Percentiles rank a stretch among this genome's conserved stretches.
These are phyloP conservation scores for Nigrograna mackinnonii DNA, from an alignment of 2,329 filamentous ascomycete genomes.

Conservation along the genomic window DNA sequence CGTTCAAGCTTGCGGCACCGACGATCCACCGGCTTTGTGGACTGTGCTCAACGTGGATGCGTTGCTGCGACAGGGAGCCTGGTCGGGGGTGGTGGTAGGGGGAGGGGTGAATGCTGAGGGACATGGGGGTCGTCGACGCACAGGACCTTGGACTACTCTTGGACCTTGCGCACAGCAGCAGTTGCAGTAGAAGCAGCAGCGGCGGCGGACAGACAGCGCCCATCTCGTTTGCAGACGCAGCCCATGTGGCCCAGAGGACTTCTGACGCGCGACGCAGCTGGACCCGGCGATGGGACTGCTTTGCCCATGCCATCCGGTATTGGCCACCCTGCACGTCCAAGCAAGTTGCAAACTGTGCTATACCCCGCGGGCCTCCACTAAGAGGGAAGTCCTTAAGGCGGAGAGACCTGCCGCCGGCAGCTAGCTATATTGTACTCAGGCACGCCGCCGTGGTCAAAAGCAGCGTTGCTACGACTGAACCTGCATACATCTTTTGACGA, in stretches of 20 bases:
- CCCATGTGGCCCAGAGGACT: constrained; percentile 33
- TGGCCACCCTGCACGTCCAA: constrained; percentile 36
- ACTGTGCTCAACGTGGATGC: constrained; percentile 41
- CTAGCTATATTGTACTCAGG: constrained; percentile 38
- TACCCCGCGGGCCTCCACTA: constrained; percentile 37
- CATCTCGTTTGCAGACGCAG: constrained; percentile 36
- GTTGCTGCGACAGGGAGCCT: constrained; percentile 18
- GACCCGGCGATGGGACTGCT: constrained; percentile 32
- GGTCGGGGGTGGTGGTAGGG: constrained; percentile 24
- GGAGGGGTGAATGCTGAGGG: constrained; percentile 30
- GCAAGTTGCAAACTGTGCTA: constrained; percentile 33
- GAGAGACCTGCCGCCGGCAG: constrained; percentile 34
- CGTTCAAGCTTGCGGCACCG: constrained; percentile 37
- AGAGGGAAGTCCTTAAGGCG: constrained; percentile 16
- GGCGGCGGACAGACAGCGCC: constrained; percentile 10
- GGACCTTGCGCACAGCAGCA: constrained; percentile 20
- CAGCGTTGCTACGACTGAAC: constrained; percentile 23
- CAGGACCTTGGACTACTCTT: constrained; percentile 25
- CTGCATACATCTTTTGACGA: constrained; percentile 34
- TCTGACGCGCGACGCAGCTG: constrained; percentile 40
- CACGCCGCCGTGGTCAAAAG: constrained; percentile 35
- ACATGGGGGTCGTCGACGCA: constrained; percentile 8
- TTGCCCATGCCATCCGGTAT: constrained; percentile 35
- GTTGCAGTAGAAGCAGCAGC: constrained; percentile 20
- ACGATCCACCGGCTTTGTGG: constrained; percentile 37